Conservation (phyloP, 768 basidiomycete genomes). For the Podaxis pistillaris region DNA sequence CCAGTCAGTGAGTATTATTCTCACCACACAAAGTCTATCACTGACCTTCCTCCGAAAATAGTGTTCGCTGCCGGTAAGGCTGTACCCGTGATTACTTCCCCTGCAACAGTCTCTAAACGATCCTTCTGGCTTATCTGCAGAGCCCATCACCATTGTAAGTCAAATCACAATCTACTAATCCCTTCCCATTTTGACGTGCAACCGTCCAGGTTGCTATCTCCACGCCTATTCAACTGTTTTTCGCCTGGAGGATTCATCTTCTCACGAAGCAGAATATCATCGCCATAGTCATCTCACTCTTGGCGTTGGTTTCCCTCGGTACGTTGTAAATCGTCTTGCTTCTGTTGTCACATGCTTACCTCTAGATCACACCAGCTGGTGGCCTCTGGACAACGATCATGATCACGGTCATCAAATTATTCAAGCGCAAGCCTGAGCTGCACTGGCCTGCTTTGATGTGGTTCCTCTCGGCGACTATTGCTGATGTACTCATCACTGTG, state of each 20-base stretch:
- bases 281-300: slow-evolving; percentile 27
- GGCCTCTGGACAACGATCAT: slow-evolving; percentile 40
- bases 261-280: slow-evolving; percentile 38
- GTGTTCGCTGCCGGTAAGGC: slow-evolving; percentile 30
- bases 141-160: slow-evolving; percentile 33
- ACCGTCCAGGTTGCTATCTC: slow-evolving; percentile 37
- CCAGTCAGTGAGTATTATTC: slow-evolving; percentile 28
- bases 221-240: slow-evolving; percentile 47
- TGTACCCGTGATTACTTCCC: neutral
- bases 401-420: slow-evolving; percentile 33
- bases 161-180: neutral
- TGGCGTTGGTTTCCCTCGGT: slow-evolving; percentile 38
- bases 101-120: too few species aligned
- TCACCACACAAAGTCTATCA: neutral
- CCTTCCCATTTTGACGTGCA: neutral
- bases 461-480: slow-evolving; percentile 41
- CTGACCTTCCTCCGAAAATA: slow-evolving; percentile 8
- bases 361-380: slow-evolving; percentile 27
- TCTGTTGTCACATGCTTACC: neutral
- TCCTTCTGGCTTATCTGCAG: slow-evolving; percentile 15
- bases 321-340: slow-evolving; percentile 1
- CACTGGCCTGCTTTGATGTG: slow-evolving; percentile 43
- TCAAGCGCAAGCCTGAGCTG: slow-evolving; percentile 40
- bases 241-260: slow-evolving; percentile 41
- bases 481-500: slow-evolving; percentile 40